Evolutionary conservation across 257 asterid species (phyloP).

Genomic region (Verbascum thapsus): DNA sequence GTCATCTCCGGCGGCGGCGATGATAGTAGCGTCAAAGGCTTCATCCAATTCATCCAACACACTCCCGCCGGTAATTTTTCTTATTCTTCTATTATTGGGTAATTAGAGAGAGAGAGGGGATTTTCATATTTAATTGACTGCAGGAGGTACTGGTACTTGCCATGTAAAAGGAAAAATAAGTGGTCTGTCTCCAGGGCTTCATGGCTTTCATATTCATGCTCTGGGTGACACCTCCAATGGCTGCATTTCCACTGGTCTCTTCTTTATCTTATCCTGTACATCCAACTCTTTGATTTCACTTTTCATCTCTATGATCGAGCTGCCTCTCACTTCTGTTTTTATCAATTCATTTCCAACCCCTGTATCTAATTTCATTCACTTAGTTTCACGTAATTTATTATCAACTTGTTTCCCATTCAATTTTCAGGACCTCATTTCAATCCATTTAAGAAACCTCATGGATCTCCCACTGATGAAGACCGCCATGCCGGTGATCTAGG

Average conservation of each 20-base stretch:
- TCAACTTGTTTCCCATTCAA: too few species aligned
- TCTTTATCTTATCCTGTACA: too few species aligned
- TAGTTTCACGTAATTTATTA: too few species aligned
- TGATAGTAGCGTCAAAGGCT: conserved; percentile 71
- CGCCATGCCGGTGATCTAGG: conserved; percentile 94
- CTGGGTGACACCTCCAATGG: conserved; percentile 97
- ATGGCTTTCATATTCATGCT: conserved; percentile 90
- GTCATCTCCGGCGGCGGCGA: conserved; percentile 63
- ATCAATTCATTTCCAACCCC: too few species aligned
- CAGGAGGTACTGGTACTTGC: conserved; percentile 37
- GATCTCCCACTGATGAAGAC: conserved; percentile 73
- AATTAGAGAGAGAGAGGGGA: too few species aligned
- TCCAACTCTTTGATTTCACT: background rate
- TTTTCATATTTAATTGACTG: too few species aligned
- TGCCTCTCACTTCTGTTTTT: too few species aligned
- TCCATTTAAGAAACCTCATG: conserved; percentile 77
- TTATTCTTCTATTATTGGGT: background rate
- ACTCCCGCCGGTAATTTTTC: conserved; percentile 47
- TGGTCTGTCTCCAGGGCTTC: conserved; percentile 83
- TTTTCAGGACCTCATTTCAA: conserved; percentile 86
- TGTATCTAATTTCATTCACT: too few species aligned
- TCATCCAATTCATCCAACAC: conserved; percentile 62
- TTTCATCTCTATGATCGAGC: background rate
- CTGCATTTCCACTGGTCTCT: conserved; percentile 83
- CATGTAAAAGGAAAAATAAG: conserved; percentile 63